phyloP scores from a whole-genome alignment of 768 basidiomycete species.

The Leccinum aurantiacum region DNA sequence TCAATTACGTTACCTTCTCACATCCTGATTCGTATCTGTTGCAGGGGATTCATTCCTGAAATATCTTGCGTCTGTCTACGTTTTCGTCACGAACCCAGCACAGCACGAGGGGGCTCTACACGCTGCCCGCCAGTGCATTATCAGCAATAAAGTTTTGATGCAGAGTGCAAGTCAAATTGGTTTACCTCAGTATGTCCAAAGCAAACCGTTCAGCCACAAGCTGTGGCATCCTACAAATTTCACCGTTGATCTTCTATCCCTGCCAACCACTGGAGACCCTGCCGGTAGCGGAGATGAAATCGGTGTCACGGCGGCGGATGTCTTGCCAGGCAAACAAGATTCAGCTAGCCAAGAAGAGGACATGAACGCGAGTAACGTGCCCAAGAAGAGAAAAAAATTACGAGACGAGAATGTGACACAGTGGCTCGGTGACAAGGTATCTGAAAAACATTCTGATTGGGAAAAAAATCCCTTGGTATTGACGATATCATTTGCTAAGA shows the following conservation, averaged over 20 bases:
- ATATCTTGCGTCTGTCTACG: constrained; percentile 69
- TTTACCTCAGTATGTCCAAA: constrained; percentile 73
- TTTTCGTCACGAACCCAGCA: constrained; percentile 67
- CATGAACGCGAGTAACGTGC: constrained; percentile 3
- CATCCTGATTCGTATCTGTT: constrained; percentile 10
- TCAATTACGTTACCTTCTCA: constrained; percentile 23
- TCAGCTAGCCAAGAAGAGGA: constrained; percentile 15
- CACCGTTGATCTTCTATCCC: constrained; percentile 26
- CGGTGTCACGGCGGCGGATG: constrained; percentile 10
- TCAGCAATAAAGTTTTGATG: constrained; percentile 71
- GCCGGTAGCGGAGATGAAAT: constrained; percentile 34
- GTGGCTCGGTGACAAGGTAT: constrained; percentile 79
- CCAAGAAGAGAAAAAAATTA: constrained; percentile 42
- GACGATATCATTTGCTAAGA: constrained; percentile 41
- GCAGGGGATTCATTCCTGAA: constrained; percentile 82
- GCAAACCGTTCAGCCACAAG: constrained; percentile 66
- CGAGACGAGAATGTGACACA: constrained; percentile 45
- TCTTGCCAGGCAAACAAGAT: constrained; percentile 12
- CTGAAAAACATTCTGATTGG: neutral
- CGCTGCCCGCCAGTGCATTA: constrained; percentile 60
- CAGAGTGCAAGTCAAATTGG: constrained; percentile 53
- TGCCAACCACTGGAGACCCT: constrained; percentile 19
- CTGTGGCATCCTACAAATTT: constrained; percentile 61
- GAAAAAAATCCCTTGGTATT: constrained; percentile 4
- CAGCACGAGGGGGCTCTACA: constrained; percentile 70